Conservation (phyloP, 768 basidiomycete species). For the Xerocomus brunneocitrinus region DNA sequence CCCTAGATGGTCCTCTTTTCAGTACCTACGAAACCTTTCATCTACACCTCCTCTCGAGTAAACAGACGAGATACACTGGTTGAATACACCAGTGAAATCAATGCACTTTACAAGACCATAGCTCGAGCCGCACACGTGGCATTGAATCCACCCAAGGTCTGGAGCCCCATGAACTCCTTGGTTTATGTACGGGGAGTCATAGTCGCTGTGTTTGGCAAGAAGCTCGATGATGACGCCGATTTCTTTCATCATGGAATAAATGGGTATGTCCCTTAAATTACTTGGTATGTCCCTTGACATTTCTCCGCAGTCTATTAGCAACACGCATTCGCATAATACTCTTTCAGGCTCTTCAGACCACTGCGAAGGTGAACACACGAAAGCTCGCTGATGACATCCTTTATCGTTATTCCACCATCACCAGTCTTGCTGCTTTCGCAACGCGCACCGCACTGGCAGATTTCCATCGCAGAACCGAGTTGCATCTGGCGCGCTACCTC, state of each 20-base stretch:
- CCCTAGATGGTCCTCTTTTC: neutral
- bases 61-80: neutral
- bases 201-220: constrained; percentile 8
- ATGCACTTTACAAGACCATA: neutral
- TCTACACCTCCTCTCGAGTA: neutral
- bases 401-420: constrained; percentile 34
- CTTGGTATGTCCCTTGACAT: neutral
- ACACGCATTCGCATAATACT: constrained; percentile 39
- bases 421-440: neutral
- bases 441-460: neutral
- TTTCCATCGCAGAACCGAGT: neutral
- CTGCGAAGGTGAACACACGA: constrained; percentile 16
- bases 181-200: constrained; percentile 14
- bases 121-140: neutral
- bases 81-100: neutral
- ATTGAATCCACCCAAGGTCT: constrained; percentile 9
- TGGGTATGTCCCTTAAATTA: constrained; percentile 1
- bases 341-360: constrained; percentile 30
- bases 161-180: constrained; percentile 7
- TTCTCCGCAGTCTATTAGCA: constrained; percentile 32
- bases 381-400: constrained; percentile 32
- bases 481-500: neutral
- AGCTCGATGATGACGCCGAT: constrained; percentile 8
- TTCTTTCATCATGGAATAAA: constrained; percentile 11
- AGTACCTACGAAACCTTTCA: neutral